Evolutionary conservation across 2,329 filamentous ascomycete species (phyloP).

Genomic region (Grosmannia huntii): DNA sequence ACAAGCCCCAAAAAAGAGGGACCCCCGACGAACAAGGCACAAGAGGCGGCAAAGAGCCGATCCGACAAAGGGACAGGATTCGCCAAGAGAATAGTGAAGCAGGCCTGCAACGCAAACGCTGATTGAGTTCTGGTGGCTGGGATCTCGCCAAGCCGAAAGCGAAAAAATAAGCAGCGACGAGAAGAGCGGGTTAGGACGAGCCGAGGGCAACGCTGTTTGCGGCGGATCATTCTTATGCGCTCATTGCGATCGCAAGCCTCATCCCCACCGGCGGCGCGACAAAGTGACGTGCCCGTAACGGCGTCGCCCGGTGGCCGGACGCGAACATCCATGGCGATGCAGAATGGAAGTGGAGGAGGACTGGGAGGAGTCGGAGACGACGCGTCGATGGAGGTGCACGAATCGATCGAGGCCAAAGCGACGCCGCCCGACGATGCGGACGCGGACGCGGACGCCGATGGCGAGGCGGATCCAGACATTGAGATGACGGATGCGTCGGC

Average conservation of each 20-base stretch:
- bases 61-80: not conserved
- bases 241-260: slow-evolving; percentile 3
- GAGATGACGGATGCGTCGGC: slow-evolving; percentile 22
- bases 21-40: not conserved
- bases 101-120: not conserved
- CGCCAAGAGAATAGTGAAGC: not conserved
- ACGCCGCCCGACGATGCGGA: slow-evolving; percentile 19
- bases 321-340: slow-evolving; percentile 22
- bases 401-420: slow-evolving; percentile 36
- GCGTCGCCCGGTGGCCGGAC: slow-evolving; percentile 3
- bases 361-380: slow-evolving; percentile 11
- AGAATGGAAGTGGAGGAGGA: slow-evolving; percentile 6
- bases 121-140: not conserved
- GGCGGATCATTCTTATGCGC: slow-evolving; percentile 3
- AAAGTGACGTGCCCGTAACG: slow-evolving; percentile 5
- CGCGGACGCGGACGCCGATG: slow-evolving; percentile 16
- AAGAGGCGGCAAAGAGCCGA: not conserved
- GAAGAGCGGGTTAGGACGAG: not conserved
- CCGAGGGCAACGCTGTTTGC: not conserved
- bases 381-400: slow-evolving; percentile 32
- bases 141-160: not conserved
- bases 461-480: slow-evolving; percentile 15
- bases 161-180: not conserved
- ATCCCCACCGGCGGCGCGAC: not conserved
- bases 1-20: not conserved